Evolutionary conservation across 148 eudicot genomes (phyloP).

Genomic region (Rhododendron vialii): DNA sequence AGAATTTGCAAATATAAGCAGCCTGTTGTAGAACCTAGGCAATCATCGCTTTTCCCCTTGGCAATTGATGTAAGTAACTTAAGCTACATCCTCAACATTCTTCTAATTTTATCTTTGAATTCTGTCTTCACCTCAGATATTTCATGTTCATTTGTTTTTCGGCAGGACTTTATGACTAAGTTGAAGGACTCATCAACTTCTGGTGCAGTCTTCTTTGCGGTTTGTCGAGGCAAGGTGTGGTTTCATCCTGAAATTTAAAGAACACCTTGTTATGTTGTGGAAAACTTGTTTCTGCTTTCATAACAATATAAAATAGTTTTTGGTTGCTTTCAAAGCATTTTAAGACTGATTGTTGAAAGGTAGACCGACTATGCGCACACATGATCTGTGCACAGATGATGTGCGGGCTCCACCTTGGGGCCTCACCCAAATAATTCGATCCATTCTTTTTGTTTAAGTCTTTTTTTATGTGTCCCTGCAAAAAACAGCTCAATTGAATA

Average conservation of each 20-base stretch:
- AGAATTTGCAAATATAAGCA: constrained; percentile 92
- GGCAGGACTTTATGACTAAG: constrained; percentile 85
- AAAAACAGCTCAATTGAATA: background rate
- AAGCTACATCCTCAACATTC: background rate
- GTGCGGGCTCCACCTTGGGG: background rate
- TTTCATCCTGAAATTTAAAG: constrained; percentile 4
- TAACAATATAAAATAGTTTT: background rate
- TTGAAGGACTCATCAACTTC: constrained; percentile 68
- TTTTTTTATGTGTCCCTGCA: background rate
- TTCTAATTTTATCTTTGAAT: constrained; percentile 4
- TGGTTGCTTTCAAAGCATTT: background rate
- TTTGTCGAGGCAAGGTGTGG: constrained; percentile 96
- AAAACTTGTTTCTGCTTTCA: background rate
- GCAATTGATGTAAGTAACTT: constrained; percentile 68
- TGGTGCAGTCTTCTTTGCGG: constrained; percentile 96
- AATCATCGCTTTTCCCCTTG: constrained; percentile 76
- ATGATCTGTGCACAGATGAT: background rate
- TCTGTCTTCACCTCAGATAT: constrained; percentile 10
- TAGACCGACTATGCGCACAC: background rate
- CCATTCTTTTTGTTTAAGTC: background rate
- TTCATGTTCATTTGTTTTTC: constrained; percentile 17
- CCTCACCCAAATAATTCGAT: background rate
- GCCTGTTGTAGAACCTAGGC: constrained; percentile 97
- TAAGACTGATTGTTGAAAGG: background rate
- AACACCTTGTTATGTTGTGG: background rate